Conservation (phyloP, 108 stramenopile species). For the Pseudonitzschia multiseries region DNA sequence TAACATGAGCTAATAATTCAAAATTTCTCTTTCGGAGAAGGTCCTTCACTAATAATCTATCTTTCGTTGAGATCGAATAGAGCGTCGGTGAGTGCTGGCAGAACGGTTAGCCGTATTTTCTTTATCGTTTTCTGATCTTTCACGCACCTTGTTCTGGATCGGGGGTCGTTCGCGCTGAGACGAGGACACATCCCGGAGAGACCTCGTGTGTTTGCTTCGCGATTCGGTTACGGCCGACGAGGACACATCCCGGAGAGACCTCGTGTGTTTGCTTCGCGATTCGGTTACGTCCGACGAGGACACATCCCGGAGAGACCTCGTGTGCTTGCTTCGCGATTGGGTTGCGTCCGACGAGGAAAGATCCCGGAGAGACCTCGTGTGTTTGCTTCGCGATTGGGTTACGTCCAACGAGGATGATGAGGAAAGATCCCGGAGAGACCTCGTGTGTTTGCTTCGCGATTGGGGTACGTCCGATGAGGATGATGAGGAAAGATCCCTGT, state of each 20-base stretch:
- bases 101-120: not conserved
- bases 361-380: not conserved
- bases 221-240: not conserved
- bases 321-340: too few species aligned
- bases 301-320: not conserved
- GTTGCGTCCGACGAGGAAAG: not conserved
- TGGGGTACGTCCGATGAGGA: not conserved
- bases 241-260: not conserved
- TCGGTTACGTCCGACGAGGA: not conserved
- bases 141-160: not conserved
- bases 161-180: not conserved
- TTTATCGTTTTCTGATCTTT: not conserved
- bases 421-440: not conserved
- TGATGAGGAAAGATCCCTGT: not conserved
- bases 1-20: not conserved
- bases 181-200: not conserved
- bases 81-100: not conserved
- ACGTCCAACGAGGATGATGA: constrained; percentile 10
- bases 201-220: not conserved
- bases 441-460: not conserved
- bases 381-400: not conserved
- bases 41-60: not conserved
- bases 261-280: not conserved
- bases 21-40: not conserved
- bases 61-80: not conserved